Conservation (phyloP, 2,329 filamentous ascomycete genomes). For the Fusarium mundagurra region DNA sequence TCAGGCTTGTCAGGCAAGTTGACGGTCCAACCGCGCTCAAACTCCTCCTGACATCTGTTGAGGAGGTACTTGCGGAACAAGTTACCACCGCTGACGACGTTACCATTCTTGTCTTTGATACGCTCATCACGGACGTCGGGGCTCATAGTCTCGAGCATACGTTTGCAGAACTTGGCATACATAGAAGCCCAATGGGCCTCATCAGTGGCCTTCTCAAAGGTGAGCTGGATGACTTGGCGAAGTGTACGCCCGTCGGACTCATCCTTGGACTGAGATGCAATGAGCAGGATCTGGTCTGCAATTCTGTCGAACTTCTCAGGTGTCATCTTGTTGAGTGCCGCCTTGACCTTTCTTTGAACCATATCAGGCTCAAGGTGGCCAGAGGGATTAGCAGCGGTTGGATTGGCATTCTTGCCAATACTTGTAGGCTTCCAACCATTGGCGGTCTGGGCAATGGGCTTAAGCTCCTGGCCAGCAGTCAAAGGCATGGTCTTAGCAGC, state of each 20-base stretch:
- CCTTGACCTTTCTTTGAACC: constrained; percentile 99
- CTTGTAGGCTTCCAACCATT: constrained; percentile 91
- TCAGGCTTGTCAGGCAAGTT: constrained; percentile 77
- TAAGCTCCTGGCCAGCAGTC: constrained; percentile 82
- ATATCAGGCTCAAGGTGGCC: constrained; percentile 84
- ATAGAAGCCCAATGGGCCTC: constrained; percentile 98
- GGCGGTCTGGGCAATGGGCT: constrained; percentile 77
- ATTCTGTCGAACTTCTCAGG: constrained; percentile 99
- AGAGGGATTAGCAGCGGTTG: constrained; percentile 55
- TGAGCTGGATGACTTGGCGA: constrained; percentile 97
- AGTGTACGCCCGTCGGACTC: constrained; percentile 94
- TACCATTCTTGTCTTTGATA: constrained; percentile 88
- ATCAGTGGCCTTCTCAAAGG: constrained; percentile 98
- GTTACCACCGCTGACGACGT: constrained; percentile 89
- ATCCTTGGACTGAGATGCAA: constrained; percentile 94
- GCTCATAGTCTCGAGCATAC: constrained; percentile 96
- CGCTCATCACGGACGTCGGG: constrained; percentile 94
- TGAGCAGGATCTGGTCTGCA: constrained; percentile 89
- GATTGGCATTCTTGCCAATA: constrained; percentile 57
- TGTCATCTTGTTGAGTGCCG: constrained; percentile 99
- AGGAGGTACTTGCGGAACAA: constrained; percentile 98
- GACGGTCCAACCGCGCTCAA: constrained; percentile 96
- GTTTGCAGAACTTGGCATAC: constrained; percentile 98
- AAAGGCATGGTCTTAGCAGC: constrained; percentile 90
- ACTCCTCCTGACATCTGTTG: constrained; percentile 98